Conservation (phyloP, 1,139 yeast species). For the Yamadazyma conglobata region DNA sequence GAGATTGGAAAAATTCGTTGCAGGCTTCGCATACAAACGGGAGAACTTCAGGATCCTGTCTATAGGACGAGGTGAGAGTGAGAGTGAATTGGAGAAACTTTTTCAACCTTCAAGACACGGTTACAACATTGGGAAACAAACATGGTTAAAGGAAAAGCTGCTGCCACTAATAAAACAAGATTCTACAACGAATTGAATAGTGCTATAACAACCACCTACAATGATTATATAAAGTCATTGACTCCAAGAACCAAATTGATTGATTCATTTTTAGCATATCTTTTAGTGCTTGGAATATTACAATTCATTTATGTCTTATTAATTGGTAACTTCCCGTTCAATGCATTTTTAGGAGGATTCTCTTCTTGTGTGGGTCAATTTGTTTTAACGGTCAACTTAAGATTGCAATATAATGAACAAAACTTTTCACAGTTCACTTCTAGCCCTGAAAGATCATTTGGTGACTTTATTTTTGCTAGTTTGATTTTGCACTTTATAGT, state of each 20-base stretch:
- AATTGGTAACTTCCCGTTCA: constrained; percentile 92
- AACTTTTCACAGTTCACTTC: constrained; percentile 25
- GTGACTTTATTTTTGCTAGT: constrained; percentile 86
- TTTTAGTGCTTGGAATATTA: constrained; percentile 69
- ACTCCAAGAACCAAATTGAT: constrained; percentile 59
- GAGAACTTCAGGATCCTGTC: too few relatives aligned
- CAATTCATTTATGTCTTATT: constrained; percentile 76
- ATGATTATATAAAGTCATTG: constrained; percentile 40
- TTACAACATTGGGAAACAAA: neutral
- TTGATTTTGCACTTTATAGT: constrained; percentile 85
- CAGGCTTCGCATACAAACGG: too few relatives aligned
- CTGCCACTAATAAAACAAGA: constrained; percentile 3
- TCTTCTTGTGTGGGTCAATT: constrained; percentile 93
- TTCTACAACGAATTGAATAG: constrained; percentile 10
- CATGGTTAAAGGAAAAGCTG: constrained; percentile 7
- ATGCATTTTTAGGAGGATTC: constrained; percentile 93
- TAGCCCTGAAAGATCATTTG: constrained; percentile 79
- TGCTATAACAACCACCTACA: constrained; percentile 38
- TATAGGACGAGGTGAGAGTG: too few relatives aligned
- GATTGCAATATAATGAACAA: constrained; percentile 56
- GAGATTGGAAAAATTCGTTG: too few relatives aligned
- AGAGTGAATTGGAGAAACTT: too few relatives aligned
- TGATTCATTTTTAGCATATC: constrained; percentile 71
- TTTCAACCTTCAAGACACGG: too few relatives aligned
- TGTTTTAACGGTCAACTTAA: constrained; percentile 74